Percentiles rank a stretch among this genome's conserved stretches.
These are phyloP conservation scores for Pythium dissotocum DNA, from an alignment of 352 stramenopile genomes.

Conservation along the genomic window DNA sequence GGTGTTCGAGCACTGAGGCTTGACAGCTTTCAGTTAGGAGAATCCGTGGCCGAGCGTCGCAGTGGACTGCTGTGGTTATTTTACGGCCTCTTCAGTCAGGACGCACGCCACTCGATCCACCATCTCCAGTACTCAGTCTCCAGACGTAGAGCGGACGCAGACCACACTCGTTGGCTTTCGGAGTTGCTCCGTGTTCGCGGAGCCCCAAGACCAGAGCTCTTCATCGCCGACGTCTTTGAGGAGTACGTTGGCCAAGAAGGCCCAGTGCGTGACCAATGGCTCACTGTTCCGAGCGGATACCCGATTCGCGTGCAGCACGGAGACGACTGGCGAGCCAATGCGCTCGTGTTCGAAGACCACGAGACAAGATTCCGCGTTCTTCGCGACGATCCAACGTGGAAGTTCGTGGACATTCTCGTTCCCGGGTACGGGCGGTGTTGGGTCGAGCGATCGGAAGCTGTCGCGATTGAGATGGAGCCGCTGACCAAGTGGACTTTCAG, in stretches of 20 bases:
- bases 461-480: background rate
- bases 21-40: background rate
- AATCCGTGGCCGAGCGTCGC: background rate
- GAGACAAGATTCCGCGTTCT: background rate
- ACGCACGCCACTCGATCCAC: background rate
- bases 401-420: constrained; percentile 9
- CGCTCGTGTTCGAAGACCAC: background rate
- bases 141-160: background rate
- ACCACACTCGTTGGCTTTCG: background rate
- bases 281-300: background rate
- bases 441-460: background rate
- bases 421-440: constrained; percentile 10
- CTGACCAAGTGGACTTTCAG: constrained; percentile 3
- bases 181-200: background rate
- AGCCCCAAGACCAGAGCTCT: background rate
- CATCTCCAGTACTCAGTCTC: background rate
- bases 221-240: constrained; percentile 3
- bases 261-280: background rate
- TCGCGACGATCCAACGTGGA: constrained; percentile 10
- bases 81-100: constrained; percentile 8
- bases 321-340: background rate
- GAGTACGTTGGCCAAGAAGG: background rate
- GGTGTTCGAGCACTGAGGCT: background rate
- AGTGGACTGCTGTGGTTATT: background rate
- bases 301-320: background rate